Evolutionary conservation across 345 rosid genomes (phyloP).

Genomic region (Hypericum perforatum): DNA sequence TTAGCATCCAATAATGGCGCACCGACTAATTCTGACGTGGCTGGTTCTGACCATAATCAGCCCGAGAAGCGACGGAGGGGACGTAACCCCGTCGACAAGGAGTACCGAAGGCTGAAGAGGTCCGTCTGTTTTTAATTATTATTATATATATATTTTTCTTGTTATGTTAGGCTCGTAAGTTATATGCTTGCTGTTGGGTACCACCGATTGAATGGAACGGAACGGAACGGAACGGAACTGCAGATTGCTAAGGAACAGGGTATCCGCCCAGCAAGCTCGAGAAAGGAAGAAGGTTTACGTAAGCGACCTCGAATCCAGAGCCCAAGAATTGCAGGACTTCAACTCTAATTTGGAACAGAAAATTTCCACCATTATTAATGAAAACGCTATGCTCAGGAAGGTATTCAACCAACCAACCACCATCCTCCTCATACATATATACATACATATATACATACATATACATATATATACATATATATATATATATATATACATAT

Average conservation of each 20-base stretch:
- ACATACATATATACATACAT: too few species aligned
- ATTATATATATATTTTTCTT: neutral
- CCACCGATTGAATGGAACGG: too few species aligned
- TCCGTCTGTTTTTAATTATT: neutral
- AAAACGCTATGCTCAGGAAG: slow-evolving; percentile 67
- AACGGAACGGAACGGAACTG: too few species aligned
- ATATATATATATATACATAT: too few species aligned
- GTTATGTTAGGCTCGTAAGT: too few species aligned
- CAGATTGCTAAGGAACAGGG: slow-evolving; percentile 67
- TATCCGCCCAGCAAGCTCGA: slow-evolving; percentile 78
- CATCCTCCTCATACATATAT: too few species aligned
- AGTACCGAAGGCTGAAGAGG: slow-evolving; percentile 62
- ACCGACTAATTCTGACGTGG: slow-evolving; percentile 6
- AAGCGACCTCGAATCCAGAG: slow-evolving; percentile 49
- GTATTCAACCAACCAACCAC: too few species aligned
- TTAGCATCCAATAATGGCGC: slow-evolving; percentile 8
- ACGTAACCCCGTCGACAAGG: slow-evolving; percentile 54
- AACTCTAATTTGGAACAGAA: slow-evolving; percentile 58
- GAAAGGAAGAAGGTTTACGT: slow-evolving; percentile 75
- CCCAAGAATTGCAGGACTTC: slow-evolving; percentile 37
- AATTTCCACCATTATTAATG: slow-evolving; percentile 54
- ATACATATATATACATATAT: too few species aligned
- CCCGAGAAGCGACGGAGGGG: slow-evolving; percentile 41
- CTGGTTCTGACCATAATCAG: slow-evolving; percentile 6
- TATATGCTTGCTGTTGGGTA: neutral